Percentiles rank a stretch among this genome's conserved stretches.
Conservation (phyloP, 306 rosid species). For the Canavalia gladiata region DNA sequence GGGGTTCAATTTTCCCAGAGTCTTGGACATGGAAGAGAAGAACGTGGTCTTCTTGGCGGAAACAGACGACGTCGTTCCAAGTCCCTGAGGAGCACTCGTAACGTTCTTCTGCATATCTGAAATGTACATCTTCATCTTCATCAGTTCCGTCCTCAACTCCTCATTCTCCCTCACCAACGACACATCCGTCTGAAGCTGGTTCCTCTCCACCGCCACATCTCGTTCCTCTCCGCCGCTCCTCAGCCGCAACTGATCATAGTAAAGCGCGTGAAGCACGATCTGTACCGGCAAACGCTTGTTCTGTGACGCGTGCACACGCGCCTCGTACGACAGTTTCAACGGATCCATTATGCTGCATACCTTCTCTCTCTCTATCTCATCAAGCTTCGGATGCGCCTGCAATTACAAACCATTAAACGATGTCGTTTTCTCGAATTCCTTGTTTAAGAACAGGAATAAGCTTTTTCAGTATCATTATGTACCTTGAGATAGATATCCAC, state of each 20-base stretch:
- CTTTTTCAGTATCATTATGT: background rate
- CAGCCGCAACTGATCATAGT: slow-evolving; percentile 76
- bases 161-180: slow-evolving; percentile 77
- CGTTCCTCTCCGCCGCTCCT: slow-evolving; percentile 64
- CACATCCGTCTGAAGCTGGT: slow-evolving; percentile 64
- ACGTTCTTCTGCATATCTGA: slow-evolving; percentile 59
- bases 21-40: slow-evolving; percentile 74
- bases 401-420: background rate
- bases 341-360: slow-evolving; percentile 88
- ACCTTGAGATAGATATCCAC: slow-evolving; percentile 80
- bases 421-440: background rate
- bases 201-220: slow-evolving; percentile 43
- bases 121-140: slow-evolving; percentile 77
- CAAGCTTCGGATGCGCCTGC: slow-evolving; percentile 83
- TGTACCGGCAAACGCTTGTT: slow-evolving; percentile 85
- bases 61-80: slow-evolving; percentile 49
- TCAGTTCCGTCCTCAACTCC: slow-evolving; percentile 64
- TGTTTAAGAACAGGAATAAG: background rate
- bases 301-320: slow-evolving; percentile 84
- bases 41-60: slow-evolving; percentile 55
- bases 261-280: slow-evolving; percentile 80
- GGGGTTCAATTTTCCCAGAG: slow-evolving; percentile 73
- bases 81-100: background rate
- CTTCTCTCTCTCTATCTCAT: slow-evolving; percentile 84
- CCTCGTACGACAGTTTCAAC: slow-evolving; percentile 75